Percentiles rank a stretch among this genome's conserved stretches.
These are phyloP conservation scores for Beauveria pseudobassiana DNA, from an alignment of 2,329 filamentous ascomycete species.

Conservation along the genomic window DNA sequence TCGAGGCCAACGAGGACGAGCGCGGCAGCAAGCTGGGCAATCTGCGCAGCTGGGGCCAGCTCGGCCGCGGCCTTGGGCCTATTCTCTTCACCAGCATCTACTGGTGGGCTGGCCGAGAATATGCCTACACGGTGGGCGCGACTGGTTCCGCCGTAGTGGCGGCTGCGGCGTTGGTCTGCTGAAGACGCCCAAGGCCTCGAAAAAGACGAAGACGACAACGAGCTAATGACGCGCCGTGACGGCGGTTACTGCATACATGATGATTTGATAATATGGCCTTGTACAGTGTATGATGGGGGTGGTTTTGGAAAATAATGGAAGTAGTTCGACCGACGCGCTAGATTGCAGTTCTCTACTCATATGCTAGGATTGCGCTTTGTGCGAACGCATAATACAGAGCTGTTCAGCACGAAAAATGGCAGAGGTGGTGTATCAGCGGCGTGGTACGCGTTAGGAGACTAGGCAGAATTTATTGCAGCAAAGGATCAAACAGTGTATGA, in stretches of 20 bases:
- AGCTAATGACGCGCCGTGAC: background rate
- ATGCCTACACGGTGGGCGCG: slow-evolving; percentile 76
- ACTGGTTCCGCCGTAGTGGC: slow-evolving; percentile 71
- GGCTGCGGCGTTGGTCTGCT: slow-evolving; percentile 59
- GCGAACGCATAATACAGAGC: slow-evolving; percentile 37
- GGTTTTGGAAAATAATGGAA: background rate
- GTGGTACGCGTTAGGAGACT: no score
- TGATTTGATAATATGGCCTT: background rate
- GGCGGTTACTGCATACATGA: background rate
- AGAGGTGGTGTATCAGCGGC: no score
- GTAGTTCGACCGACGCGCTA: background rate
- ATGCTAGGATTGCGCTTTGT: slow-evolving; percentile 48
- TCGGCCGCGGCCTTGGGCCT: slow-evolving; percentile 79
- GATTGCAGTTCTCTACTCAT: no score
- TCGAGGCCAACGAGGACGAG: slow-evolving; percentile 75
- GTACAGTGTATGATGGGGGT: background rate
- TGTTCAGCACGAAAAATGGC: no score
- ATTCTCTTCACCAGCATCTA: slow-evolving; percentile 90
- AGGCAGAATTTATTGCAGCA: no score
- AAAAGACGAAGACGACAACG: background rate
- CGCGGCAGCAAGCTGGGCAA: slow-evolving; percentile 81
- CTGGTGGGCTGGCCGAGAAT: slow-evolving; percentile 92
- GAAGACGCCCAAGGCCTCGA: slow-evolving; percentile 47
- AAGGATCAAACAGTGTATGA: no score
- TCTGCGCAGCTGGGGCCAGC: slow-evolving; percentile 74